Percentiles rank a stretch among this genome's conserved stretches.
Conservation (phyloP, 306 rosid species). For the Casuarina equisetifolia region DNA sequence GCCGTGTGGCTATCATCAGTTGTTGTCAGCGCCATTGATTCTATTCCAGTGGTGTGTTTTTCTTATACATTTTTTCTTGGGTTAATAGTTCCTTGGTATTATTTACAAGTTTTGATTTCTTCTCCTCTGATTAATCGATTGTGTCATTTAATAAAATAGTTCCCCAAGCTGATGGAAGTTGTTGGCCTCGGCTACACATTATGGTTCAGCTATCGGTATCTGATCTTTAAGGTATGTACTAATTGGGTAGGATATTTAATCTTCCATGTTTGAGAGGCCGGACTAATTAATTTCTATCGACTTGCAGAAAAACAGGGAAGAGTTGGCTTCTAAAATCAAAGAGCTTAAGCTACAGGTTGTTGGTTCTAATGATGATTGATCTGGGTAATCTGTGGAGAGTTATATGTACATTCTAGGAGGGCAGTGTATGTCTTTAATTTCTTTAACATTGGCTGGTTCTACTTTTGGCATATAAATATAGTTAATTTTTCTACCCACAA, state of each 20-base stretch:
- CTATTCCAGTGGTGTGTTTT: conserved; percentile 76
- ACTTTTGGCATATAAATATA: background rate
- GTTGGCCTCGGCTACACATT: conserved; percentile 77
- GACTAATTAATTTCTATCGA: conserved; percentile 9
- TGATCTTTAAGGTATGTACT: conserved; percentile 70
- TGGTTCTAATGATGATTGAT: conserved; percentile 54
- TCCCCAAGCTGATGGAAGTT: conserved; percentile 86
- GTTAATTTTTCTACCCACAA: background rate
- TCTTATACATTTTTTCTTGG: background rate
- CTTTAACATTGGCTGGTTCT: background rate
- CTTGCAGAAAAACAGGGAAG: conserved; percentile 80
- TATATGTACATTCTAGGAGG: background rate
- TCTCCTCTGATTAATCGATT: background rate
- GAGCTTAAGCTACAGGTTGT: conserved; percentile 68
- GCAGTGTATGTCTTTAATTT: background rate
- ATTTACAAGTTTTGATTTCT: background rate
- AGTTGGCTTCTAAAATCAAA: conserved; percentile 59
- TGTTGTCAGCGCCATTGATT: conserved; percentile 72
- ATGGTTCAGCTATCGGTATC: conserved; percentile 83
- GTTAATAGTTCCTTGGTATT: background rate
- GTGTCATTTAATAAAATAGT: conserved; percentile 36
- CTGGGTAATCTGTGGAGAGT: too few species aligned
- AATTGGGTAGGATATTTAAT: background rate
- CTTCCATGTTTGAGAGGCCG: background rate
- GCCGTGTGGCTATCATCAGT: conserved; percentile 73